Evolutionary conservation across 805 yeast species (phyloP).

Genomic region (Hanseniaspora hatyaiensis): DNA sequence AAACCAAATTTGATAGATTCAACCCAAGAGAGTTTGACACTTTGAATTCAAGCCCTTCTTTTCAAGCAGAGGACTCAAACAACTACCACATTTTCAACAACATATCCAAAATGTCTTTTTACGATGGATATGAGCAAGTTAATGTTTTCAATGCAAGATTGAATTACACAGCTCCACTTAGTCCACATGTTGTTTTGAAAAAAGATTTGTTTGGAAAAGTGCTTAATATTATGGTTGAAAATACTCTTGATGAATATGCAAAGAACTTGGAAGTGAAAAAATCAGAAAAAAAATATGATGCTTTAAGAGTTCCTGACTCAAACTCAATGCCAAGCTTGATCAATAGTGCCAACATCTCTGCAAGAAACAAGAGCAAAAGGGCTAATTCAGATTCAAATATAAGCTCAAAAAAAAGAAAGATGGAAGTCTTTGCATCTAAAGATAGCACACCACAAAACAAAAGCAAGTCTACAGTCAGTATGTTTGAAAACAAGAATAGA

Average conservation of each 20-base stretch:
- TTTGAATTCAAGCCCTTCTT: neutral
- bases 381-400: neutral
- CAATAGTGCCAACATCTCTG: slow-evolving; percentile 9
- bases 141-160: slow-evolving; percentile 28
- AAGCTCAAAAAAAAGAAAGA: neutral
- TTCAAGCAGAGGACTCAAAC: neutral
- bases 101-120: slow-evolving; percentile 24
- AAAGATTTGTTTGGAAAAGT: slow-evolving; percentile 28
- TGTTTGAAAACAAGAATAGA: neutral
- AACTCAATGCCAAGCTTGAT: slow-evolving; percentile 9
- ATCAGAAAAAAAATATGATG: slow-evolving; percentile 14
- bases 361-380: neutral
- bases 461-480: too few species aligned
- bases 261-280: slow-evolving; percentile 14
- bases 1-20: slow-evolving; percentile 7
- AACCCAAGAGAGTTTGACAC: slow-evolving; percentile 14
- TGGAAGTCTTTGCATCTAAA: neutral
- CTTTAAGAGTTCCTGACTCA: slow-evolving; percentile 16
- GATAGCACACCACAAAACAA: neutral
- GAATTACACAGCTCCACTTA: slow-evolving; percentile 28
- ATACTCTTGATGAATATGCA: slow-evolving; percentile 23
- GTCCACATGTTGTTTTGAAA: slow-evolving; percentile 24
- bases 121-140: slow-evolving; percentile 26
- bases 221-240: slow-evolving; percentile 22
- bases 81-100: slow-evolving; percentile 8